Conservation (phyloP, 1,284 basidiomycete species). For the Grifola frondosa region DNA sequence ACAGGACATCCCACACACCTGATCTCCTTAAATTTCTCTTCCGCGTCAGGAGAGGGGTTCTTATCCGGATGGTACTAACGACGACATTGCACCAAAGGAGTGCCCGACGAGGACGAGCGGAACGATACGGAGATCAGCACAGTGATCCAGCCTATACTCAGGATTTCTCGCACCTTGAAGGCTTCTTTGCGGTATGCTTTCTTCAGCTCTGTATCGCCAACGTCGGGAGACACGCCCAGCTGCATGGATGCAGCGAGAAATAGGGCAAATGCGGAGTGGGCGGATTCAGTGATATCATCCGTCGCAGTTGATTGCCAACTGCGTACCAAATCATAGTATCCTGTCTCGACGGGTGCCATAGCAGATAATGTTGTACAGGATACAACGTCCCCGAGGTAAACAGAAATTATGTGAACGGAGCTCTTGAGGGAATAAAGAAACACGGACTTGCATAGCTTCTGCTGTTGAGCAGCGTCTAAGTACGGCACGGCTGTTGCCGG, state of each 20-base stretch:
- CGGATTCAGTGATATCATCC: no score
- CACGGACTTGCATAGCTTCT: no score
- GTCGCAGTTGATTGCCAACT: neutral
- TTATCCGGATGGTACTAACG: constrained; percentile 90
- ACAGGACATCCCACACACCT: constrained; percentile 45
- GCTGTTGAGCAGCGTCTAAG: no score
- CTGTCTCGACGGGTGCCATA: constrained; percentile 50
- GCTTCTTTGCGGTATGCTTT: constrained; percentile 96
- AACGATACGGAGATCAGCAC: no score
- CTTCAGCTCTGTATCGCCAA: constrained; percentile 78
- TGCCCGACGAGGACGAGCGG: neutral
- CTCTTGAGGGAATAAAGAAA: no score
- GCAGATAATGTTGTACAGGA: neutral
- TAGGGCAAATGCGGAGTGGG: neutral
- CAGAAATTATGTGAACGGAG: no score
- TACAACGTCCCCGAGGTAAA: no score
- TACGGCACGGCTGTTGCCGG: no score
- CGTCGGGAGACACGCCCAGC: constrained; percentile 51
- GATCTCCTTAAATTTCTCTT: constrained; percentile 93
- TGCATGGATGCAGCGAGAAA: no score
- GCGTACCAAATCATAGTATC: constrained; percentile 49
- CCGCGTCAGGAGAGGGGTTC: constrained; percentile 84
- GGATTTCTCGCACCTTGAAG: constrained; percentile 61
- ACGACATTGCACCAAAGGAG: neutral
- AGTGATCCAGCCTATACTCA: neutral